Base-by-base conservation (phyloP, 2,329 filamentous ascomycete genomes). In the Exophiala oligosperma region DNA sequence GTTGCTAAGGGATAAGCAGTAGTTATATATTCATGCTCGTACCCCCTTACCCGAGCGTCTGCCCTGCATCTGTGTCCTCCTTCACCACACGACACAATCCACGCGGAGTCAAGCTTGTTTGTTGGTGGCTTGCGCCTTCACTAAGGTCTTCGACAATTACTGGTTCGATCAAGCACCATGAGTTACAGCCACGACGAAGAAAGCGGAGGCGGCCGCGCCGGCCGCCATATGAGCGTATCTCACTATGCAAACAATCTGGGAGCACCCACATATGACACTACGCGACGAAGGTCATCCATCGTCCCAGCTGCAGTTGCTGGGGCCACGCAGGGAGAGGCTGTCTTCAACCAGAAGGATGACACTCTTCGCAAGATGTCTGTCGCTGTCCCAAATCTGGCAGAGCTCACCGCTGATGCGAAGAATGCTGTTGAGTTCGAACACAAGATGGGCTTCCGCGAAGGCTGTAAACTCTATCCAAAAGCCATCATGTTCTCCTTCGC, bases 401-500 rank as follows among this genome's bases (percentile, higher is more conserved):
- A 67, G 49, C 54, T 67, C 40, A 56, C 59, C 29, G 57, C 61
- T 38, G 65, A 67, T 52, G 65, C 65, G 17, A 62, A 64, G 54
- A 58, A 59, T 21, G 65, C 61, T 35, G 64, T 63, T 24, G 54
- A 64, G 3, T 54, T 62, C 21, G 65, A 67, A 49, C 59, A 55
- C 43, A 64, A 54, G 24, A 64, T 67, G 65, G 62, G 61, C 38
- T 66, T 82, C 29, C 70, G 83, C 70, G 85, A 95, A 76, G 92
- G 91, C 61, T 81, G 96, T 72, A 85, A 80, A 69, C 81, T 94
- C 32, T 96, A 96, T 71, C 91, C 91, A 59, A 94, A 95, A 77
- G 62, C 62, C 40, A 64, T 64, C 32, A 35, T 64, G 54, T 64
- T 62, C 47, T 64, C 62, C 37, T 63, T 64, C 43, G 57, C 54